Conservation (phyloP, 331 rosid genomes). For the Acacia concinna region DNA sequence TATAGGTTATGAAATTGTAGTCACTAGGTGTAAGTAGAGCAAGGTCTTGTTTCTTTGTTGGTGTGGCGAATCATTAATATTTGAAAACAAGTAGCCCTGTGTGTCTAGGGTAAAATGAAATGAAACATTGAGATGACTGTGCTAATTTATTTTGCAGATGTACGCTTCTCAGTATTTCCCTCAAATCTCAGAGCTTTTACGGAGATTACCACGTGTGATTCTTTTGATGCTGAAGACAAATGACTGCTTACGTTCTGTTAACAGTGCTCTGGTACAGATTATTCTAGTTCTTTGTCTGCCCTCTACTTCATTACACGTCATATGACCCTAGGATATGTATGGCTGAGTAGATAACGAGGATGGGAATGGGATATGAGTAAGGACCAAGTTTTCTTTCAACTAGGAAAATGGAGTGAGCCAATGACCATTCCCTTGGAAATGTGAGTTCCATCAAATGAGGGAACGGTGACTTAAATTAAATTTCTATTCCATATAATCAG, state of each 20-base stretch:
- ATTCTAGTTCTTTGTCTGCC: constrained; percentile 16
- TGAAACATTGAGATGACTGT: constrained; percentile 25
- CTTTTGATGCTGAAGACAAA: constrained; percentile 96
- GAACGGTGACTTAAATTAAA: background rate
- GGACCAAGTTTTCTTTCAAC: background rate
- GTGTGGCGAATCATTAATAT: background rate
- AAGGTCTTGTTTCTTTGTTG: constrained; percentile 21
- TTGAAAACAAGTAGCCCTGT: background rate
- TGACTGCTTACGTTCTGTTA: constrained; percentile 93
- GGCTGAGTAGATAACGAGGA: background rate
- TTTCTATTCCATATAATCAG: background rate
- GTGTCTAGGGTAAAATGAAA: constrained; percentile 21
- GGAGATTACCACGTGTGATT: constrained; percentile 90
- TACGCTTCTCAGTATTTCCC: constrained; percentile 89
- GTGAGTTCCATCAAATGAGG: background rate
- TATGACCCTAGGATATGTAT: background rate
- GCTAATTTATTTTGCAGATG: constrained; percentile 59
- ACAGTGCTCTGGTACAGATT: constrained; percentile 70
- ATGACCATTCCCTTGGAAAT: background rate
- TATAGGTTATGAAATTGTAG: background rate
- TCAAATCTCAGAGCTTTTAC: constrained; percentile 87
- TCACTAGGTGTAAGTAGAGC: background rate
- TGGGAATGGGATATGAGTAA: constrained; percentile 3
- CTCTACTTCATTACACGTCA: constrained; percentile 21
- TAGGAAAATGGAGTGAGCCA: background rate